Evolutionary conservation across 2,329 filamentous ascomycete genomes (phyloP), one percentile per base, ranked within the genome.

Genomic region (Boeremia lycopersici): DNA sequence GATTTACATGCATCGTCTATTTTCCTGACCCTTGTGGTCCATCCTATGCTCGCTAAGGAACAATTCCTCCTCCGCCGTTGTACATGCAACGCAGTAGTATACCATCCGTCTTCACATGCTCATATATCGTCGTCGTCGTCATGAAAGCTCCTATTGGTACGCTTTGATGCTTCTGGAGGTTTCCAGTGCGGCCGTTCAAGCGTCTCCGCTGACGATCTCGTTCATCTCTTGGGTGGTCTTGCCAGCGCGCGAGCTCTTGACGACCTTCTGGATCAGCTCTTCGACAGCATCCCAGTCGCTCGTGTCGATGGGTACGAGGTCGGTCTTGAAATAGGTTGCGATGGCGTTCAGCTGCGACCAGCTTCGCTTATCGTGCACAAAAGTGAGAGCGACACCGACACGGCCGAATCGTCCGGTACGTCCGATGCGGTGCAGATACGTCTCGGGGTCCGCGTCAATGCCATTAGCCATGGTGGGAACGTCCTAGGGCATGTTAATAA

Each of bases 391-490:
- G 65, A 98, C 95, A 69, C 95, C 95, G 30, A 98, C 92, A 74
- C 93, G 93, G 53, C 95, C 95, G 68, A 99, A 99, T 63, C 95
- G 90, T 61, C 95, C 95, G 12, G 95, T 99, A 71, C 95, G 91
- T 58, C 95, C 95, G 67, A 99, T 99, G 73, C 95, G 90, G 82
- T 99, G 95, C 43, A 99, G 88, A 72, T 99, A 99, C 0, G 95
- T 99, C 79, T 98, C 93, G 41, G 87, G 87, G 71, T 99, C 95
- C 12, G 93, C 89, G 29, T 83, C 78, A 8, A 58, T 56, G 35
- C 89, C 87, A 70, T 89, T 88, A 19, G 74, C 75, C 41, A 76
- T 75, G 50, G 81, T 80, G 4, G 81, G 81, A 30, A 83, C 77
- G 67, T 86, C 80, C 60, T 80, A 54, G 81, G 89, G 36, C 12